Base-by-base conservation (phyloP, 805 yeast species). In the Kuraishia capsulata region DNA sequence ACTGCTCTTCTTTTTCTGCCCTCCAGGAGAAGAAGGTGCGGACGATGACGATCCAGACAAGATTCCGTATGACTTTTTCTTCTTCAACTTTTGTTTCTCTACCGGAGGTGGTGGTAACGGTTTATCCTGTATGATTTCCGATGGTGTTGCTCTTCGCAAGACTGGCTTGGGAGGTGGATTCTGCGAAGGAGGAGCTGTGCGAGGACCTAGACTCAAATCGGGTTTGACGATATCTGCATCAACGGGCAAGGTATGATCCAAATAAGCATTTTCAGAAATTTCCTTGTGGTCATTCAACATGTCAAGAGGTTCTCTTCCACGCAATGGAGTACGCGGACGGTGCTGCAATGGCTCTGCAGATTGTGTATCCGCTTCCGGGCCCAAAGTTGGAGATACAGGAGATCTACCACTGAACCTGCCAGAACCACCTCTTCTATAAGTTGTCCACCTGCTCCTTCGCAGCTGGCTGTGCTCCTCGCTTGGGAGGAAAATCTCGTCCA, bases 381-480 rank as follows among this genome's bases (percentile, higher is more conserved):
- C n/a, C n/a, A n/a, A n/a, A n/a, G 26, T 23, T 11, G 8, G 10
- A 8, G 26, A 23, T 11, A 23, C 11, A 8, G 10, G 26, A 8
- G 26, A 8, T 23, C 26, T 23, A 11, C 11, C 11, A 11, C 26
- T 23, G 26, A 8, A 23, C 14, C 35, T 37, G 26, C 23, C 17
- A 5, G 38, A 25, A 20, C 54, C 43, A 11, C 64, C 65, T 52
- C 65, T 59, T 44, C 73, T 61, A 47, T 72, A 71, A 1, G 76
- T 68, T 23, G 72, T 64, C 65, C 76, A 71, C 46, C 68, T 61
- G 42, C 71, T 63, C 51, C 78, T 64, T 46, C 61, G 68, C 33
- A 58, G 41, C 33, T 47, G 51, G 26, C 21, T 30, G 11, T 26
- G 31, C 13, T 36, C 36, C 17, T 16, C 35, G 26, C 11, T 23